Evolutionary conservation across 805 yeast species (phyloP).

Genomic region (Starmera dryadoides): DNA sequence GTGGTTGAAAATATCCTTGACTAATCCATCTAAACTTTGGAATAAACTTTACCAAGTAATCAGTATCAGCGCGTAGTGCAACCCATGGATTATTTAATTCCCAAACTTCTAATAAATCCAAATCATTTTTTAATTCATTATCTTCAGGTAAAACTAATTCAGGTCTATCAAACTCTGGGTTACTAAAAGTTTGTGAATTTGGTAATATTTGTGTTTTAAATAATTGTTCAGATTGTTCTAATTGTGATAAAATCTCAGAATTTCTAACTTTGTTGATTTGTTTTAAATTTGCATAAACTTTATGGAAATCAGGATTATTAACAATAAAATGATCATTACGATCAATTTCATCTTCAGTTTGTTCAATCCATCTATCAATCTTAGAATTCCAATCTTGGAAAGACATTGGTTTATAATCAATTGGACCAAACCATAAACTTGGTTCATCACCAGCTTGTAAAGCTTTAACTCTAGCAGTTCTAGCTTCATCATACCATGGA

Average conservation of each 20-base stretch:
- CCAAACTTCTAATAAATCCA: slow-evolving; percentile 19
- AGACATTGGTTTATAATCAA: slow-evolving; percentile 44
- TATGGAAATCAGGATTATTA: slow-evolving; percentile 6
- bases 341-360: slow-evolving; percentile 11
- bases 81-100: slow-evolving; percentile 20
- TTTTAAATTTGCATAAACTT: slow-evolving; percentile 9
- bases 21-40: slow-evolving; percentile 15
- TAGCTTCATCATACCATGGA: slow-evolving; percentile 72
- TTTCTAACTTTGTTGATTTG: slow-evolving; percentile 11
- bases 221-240: slow-evolving; percentile 4
- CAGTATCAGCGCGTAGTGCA: slow-evolving; percentile 13
- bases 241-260: slow-evolving; percentile 13
- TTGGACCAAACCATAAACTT: slow-evolving; percentile 64
- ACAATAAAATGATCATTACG: background rate
- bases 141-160: slow-evolving; percentile 10
- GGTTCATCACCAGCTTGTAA: slow-evolving; percentile 37
- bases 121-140: slow-evolving; percentile 14
- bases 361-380: slow-evolving; percentile 18
- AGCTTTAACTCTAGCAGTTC: slow-evolving; percentile 39
- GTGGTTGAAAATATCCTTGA: background rate
- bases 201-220: slow-evolving; percentile 10
- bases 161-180: slow-evolving; percentile 6
- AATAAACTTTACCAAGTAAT: slow-evolving; percentile 15
- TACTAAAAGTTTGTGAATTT: slow-evolving; percentile 7
- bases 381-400: slow-evolving; percentile 27